Evolutionary conservation across 2,329 filamentous ascomycete genomes (phyloP).

Genomic region (Pseudogymnoascus destructans): DNA sequence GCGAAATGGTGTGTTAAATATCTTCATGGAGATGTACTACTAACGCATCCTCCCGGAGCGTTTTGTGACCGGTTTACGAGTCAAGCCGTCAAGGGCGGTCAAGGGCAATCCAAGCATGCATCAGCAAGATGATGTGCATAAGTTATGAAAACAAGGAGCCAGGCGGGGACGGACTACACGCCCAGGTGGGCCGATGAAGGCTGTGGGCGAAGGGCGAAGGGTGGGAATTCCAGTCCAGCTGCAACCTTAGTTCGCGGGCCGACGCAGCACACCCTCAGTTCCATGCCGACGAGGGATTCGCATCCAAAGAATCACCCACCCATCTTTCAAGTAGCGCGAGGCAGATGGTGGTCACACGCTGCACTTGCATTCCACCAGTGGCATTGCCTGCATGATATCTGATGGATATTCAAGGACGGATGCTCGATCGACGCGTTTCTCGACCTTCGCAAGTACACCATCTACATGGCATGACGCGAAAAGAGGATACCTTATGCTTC

Average conservation of each 20-base stretch:
- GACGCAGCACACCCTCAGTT: constrained; percentile 12
- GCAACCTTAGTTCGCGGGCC: constrained; percentile 12
- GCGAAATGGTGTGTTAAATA: constrained; percentile 8
- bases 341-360: constrained; percentile 5
- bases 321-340: constrained; percentile 5
- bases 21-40: background rate
- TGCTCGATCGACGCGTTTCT: constrained; percentile 4
- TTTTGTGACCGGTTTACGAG: constrained; percentile 5
- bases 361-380: constrained; percentile 3
- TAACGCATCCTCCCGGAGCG: background rate
- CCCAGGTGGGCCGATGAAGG: constrained; percentile 5
- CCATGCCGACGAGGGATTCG: constrained; percentile 1
- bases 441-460: background rate
- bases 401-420: background rate
- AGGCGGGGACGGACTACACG: background rate
- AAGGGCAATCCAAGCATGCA: background rate
- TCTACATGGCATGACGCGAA: background rate
- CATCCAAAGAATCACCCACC: constrained; percentile 6
- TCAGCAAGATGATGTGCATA: constrained; percentile 7
- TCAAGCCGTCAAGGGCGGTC: background rate
- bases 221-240: background rate
- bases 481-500: constrained; percentile 8
- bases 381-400: background rate
- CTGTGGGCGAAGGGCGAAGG: background rate
- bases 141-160: constrained; percentile 3